Evolutionary conservation across 2,329 filamentous ascomycete genomes (phyloP).

Genomic region (Domatiomyces catenatus): DNA sequence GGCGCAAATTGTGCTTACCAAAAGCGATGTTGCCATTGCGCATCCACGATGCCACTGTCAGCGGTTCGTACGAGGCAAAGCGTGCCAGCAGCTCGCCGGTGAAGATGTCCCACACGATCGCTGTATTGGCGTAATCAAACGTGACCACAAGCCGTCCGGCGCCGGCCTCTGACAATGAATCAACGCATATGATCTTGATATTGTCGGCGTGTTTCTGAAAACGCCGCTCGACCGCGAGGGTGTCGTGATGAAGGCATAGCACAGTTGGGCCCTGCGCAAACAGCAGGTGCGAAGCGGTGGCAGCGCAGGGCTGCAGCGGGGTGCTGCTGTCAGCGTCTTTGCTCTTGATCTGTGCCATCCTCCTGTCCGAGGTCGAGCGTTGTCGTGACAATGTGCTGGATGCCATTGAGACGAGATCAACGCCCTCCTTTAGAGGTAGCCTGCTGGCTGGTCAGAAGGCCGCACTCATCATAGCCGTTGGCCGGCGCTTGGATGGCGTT

Average conservation of each 20-base stretch:
- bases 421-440: not conserved
- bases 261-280: conserved; percentile 72
- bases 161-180: conserved; percentile 78
- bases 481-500: not conserved
- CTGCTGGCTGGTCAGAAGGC: not conserved
- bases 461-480: not conserved
- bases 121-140: conserved; percentile 79
- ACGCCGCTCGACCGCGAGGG: conserved; percentile 68
- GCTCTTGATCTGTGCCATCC: conserved; percentile 9
- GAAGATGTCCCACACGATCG: conserved; percentile 92
- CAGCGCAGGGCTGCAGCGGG: conserved; percentile 71
- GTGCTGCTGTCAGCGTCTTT: conserved; percentile 22
- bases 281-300: conserved; percentile 78
- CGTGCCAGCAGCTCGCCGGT: conserved; percentile 78
- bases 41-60: conserved; percentile 87
- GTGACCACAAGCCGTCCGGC: conserved; percentile 77
- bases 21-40: conserved; percentile 92
- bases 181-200: conserved; percentile 68
- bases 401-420: conserved; percentile 4
- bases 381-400: conserved; percentile 10
- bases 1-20: conserved; percentile 48
- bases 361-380: conserved; percentile 14
- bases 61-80: conserved; percentile 81
- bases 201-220: conserved; percentile 75
- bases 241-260: conserved; percentile 83